Conservation (phyloP, 345 rosid species). For the Citrus medica region DNA sequence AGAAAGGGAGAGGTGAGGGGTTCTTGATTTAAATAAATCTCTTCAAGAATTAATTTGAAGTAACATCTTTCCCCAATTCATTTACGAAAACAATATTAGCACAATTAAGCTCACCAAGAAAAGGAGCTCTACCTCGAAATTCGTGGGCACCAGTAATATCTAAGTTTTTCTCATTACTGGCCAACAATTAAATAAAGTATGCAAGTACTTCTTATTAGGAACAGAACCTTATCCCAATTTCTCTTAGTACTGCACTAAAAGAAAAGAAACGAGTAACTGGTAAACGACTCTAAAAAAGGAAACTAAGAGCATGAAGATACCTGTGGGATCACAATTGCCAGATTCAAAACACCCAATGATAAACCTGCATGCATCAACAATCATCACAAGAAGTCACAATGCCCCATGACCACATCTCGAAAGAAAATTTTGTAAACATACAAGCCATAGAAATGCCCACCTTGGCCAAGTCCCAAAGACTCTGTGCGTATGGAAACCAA, state of each 20-base stretch:
- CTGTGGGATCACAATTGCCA: conserved; percentile 96
- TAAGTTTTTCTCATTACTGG: neutral
- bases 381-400: conserved; percentile 13
- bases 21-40: neutral
- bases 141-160: neutral
- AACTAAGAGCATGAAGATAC: conserved; percentile 29
- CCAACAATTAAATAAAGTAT: neutral
- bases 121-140: neutral
- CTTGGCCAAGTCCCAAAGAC: conserved; percentile 94
- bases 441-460: conserved; percentile 33
- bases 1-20: neutral
- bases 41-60: neutral
- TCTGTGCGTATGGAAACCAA: conserved; percentile 82
- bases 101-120: neutral
- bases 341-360: conserved; percentile 92
- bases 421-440: conserved; percentile 5
- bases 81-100: neutral
- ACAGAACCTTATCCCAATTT: neutral
- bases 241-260: neutral
- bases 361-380: conserved; percentile 55
- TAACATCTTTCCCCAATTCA: neutral
- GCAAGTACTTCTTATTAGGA: neutral
- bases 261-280: neutral
- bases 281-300: neutral
- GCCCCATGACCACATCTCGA: conserved; percentile 10